Base-by-base conservation (phyloP, 2,329 filamentous ascomycete genomes). In the Pyrenophora seminiperda region DNA sequence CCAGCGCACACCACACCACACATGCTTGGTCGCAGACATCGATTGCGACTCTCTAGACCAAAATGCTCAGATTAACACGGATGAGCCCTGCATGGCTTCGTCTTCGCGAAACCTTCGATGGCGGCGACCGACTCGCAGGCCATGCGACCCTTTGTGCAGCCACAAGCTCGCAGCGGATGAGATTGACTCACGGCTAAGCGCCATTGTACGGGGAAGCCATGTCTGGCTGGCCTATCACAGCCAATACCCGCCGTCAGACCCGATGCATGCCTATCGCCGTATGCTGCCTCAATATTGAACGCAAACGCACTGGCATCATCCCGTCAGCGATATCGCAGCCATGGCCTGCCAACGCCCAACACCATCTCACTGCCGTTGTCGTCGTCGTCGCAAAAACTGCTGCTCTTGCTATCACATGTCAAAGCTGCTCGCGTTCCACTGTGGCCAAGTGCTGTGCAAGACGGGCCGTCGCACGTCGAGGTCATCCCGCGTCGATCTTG, bases 391-490 rank as follows among this genome's bases (percentile, higher is more conserved):
- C 36, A 30, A 9, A 7, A 36, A 22, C 31, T 20, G 34, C 32
- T 39, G 32, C 49, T 24, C 42, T 58, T 33, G 31, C 56, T 58
- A 55, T 65, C 67, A 71, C 66, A 68, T 67, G 67, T 59, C 56
- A 61, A 37, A 39, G 45, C 44, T 47, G 46, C 41, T 55, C 37
- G 49, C 53, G 61, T 63, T 63, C 54, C 64, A 62, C 56, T 63
- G 63, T 62, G 60, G 61, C 62, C 46, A 27, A 63, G 50, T 51
- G 53, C 48, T 54, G 42, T 61, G 54, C 61, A 56, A 51, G 48
- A 59, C 65, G 65, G 68, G 56, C 65, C 65, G 61, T 59, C 47
- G 65, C 63, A 68, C 62, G 41, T 60, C 58, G 43, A 66, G 48
- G 56, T 58, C 59, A 58, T 63, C 53, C 54, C 58, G 60, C 53